A percentile compares a stretch with the other conserved stretches of the same genome.
These are phyloP conservation scores for Ramaria rubella DNA, from an alignment of 768 basidiomycete genomes.

Conservation along the genomic window DNA sequence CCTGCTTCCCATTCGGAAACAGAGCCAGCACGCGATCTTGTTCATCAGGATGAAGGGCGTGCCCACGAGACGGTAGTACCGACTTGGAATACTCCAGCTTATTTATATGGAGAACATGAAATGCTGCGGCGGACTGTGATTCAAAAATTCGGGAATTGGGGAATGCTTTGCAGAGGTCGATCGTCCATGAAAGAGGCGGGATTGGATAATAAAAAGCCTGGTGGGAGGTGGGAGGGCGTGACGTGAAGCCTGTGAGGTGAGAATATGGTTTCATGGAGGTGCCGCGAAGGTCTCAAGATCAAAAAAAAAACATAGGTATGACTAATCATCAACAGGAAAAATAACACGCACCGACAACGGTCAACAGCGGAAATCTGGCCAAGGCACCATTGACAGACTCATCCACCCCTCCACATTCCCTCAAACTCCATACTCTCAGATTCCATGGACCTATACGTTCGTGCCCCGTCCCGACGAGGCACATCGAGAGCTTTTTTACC, in stretches of 20 bases:
- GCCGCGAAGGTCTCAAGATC: constrained; percentile 24
- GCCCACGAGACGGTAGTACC: not conserved
- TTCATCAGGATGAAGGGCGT: too few species aligned
- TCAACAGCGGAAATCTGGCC: constrained; percentile 48
- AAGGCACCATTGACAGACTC: constrained; percentile 38
- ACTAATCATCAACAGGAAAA: not conserved
- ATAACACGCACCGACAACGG: constrained; percentile 47
- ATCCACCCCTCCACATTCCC: constrained; percentile 46
- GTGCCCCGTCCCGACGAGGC: constrained; percentile 33
- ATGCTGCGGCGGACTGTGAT: not conserved
- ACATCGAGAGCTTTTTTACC: constrained; percentile 44
- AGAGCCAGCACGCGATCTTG: not conserved
- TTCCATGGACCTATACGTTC: constrained; percentile 43
- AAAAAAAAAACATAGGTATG: not conserved
- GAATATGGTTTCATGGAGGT: constrained; percentile 13
- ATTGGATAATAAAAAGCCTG: not conserved
- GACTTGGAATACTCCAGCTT: not conserved
- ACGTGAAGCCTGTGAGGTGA: not conserved
- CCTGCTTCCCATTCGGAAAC: not conserved
- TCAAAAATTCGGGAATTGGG: not conserved
- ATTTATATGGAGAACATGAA: not conserved
- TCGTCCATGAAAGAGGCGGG: constrained; percentile 4
- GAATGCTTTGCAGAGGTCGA: not conserved
- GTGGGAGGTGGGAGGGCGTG: not conserved
- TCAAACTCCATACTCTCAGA: constrained; percentile 51